Evolutionary conservation across 2,329 filamentous ascomycete species (phyloP).

Genomic region (Seiridium cupressi): DNA sequence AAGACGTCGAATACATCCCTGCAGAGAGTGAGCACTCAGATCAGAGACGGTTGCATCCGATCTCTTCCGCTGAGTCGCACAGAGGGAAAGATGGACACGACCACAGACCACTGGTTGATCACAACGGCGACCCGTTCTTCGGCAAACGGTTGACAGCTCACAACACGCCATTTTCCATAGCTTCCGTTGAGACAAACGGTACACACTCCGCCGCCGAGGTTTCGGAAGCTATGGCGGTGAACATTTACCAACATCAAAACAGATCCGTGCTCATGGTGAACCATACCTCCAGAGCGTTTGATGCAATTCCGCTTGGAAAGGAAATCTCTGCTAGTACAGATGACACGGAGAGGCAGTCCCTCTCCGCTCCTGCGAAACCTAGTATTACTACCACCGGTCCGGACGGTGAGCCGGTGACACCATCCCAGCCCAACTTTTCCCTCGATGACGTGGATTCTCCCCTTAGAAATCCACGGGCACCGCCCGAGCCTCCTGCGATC

Average conservation of each 20-base stretch:
- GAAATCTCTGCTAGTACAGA: slow-evolving; percentile 18
- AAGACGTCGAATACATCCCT: slow-evolving; percentile 22
- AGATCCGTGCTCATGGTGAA: slow-evolving; percentile 61
- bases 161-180: slow-evolving; percentile 61
- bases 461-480: slow-evolving; percentile 59
- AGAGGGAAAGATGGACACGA: slow-evolving; percentile 23
- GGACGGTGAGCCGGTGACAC: slow-evolving; percentile 46
- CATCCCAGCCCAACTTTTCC: slow-evolving; percentile 46
- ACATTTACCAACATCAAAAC: slow-evolving; percentile 63
- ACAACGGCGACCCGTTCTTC: slow-evolving; percentile 52
- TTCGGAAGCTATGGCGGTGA: slow-evolving; percentile 61
- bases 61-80: slow-evolving; percentile 33
- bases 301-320: slow-evolving; percentile 35
- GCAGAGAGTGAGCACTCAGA: slow-evolving; percentile 17
- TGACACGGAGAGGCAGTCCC: slow-evolving; percentile 10
- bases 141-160: slow-evolving; percentile 52
- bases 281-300: slow-evolving; percentile 50
- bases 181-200: slow-evolving; percentile 59
- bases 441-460: slow-evolving; percentile 60
- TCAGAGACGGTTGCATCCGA: slow-evolving; percentile 26
- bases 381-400: slow-evolving; percentile 37
- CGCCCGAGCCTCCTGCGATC: slow-evolving; percentile 51
- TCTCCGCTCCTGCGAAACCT: slow-evolving; percentile 27
- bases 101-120: slow-evolving; percentile 42
- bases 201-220: slow-evolving; percentile 58